phyloP scores from a whole-genome alignment of 129 eudicot genomes.

The Sambucus nigra region DNA sequence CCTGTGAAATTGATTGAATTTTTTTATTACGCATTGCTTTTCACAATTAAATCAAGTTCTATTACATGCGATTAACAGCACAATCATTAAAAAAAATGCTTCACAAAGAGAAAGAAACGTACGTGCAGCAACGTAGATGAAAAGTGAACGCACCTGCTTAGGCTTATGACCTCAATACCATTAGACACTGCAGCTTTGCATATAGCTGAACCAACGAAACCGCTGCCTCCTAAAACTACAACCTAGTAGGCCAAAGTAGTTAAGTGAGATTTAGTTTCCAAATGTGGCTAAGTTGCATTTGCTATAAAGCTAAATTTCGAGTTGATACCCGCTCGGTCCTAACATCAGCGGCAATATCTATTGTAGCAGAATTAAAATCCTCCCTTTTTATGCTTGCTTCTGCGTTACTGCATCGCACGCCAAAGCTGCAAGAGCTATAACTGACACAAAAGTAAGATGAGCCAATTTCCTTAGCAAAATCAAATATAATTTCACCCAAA shows the following conservation, averaged over 20 bases:
- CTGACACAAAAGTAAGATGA: constrained; percentile 6
- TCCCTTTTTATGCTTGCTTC: constrained; percentile 36
- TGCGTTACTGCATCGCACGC: constrained; percentile 61
- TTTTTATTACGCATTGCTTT: no score
- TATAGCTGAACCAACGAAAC: constrained; percentile 96
- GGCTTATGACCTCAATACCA: constrained; percentile 90
- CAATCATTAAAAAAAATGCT: neutral
- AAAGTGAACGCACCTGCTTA: constrained; percentile 63
- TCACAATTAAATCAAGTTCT: constrained; percentile 1
- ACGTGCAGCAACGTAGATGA: constrained; percentile 1
- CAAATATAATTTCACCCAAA: neutral
- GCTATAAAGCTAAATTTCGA: neutral
- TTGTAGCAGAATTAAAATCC: constrained; percentile 44
- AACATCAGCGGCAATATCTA: constrained; percentile 81
- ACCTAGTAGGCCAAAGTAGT: constrained; percentile 33
- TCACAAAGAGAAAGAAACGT: neutral
- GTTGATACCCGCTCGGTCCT: constrained; percentile 66
- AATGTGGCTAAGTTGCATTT: neutral
- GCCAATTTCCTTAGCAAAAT: neutral
- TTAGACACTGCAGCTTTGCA: constrained; percentile 94
- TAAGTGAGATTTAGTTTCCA: constrained; percentile 6
- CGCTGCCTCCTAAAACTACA: constrained; percentile 96
- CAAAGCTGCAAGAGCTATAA: constrained; percentile 34
- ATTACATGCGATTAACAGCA: neutral
- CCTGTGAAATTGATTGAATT: constrained; percentile 31